Evolutionary conservation across 2,329 filamentous ascomycete genomes (phyloP).

Genomic region (Fusarium globosum): DNA sequence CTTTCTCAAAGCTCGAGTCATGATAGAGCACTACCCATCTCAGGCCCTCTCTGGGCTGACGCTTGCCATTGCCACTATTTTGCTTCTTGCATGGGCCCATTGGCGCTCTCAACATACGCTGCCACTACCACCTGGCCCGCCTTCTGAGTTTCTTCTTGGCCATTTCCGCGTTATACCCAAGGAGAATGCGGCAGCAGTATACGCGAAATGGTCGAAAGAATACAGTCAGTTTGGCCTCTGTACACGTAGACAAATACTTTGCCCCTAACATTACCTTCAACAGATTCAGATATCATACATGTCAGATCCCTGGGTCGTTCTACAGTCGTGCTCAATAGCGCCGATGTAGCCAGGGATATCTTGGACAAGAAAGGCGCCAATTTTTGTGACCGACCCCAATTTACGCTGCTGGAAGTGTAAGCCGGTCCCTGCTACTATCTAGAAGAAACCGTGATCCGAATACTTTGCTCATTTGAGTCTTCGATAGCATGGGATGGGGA

Average conservation of each 20-base stretch:
- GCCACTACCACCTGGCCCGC: constrained; percentile 45
- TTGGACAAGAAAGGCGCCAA: constrained; percentile 57
- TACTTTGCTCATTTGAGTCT: background rate
- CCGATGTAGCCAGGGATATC: constrained; percentile 53
- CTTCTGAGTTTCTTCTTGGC: constrained; percentile 44
- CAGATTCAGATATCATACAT: constrained; percentile 49
- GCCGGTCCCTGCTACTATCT: background rate
- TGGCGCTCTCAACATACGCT: constrained; percentile 13
- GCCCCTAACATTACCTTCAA: background rate
- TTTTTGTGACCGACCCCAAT: constrained; percentile 57
- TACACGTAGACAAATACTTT: background rate
- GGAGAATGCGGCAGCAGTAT: constrained; percentile 43
- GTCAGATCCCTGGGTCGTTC: constrained; percentile 47
- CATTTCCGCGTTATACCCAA: constrained; percentile 45
- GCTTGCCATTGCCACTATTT: constrained; percentile 10
- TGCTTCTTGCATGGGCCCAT: constrained; percentile 10
- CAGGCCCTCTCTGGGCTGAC: constrained; percentile 15
- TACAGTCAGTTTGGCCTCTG: constrained; percentile 36
- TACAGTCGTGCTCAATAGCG: constrained; percentile 46
- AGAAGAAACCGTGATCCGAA: background rate
- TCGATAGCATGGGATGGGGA: constrained; percentile 57
- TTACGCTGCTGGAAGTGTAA: constrained; percentile 53
- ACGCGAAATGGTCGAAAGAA: constrained; percentile 43
- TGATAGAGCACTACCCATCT: constrained; percentile 22
- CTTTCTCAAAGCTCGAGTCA: background rate